Evolutionary conservation across 257 asterid species (phyloP).

Genomic region (Solanum lycopersicoides): DNA sequence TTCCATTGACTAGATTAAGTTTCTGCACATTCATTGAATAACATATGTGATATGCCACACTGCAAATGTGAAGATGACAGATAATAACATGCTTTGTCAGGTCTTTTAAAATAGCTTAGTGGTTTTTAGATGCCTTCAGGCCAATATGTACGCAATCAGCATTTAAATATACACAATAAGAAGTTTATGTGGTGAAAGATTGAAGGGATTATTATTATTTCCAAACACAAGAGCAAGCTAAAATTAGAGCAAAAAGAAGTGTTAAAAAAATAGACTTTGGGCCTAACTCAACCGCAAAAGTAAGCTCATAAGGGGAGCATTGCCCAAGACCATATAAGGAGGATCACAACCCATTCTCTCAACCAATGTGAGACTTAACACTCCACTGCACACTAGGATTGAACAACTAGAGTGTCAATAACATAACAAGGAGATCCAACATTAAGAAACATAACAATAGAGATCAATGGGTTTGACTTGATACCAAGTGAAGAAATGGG

Average conservation of each 20-base stretch:
- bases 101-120: background rate
- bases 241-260: background rate
- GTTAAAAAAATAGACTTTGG: background rate
- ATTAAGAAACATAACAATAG: background rate
- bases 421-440: background rate
- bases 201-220: background rate
- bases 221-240: background rate
- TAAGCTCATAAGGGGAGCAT: background rate
- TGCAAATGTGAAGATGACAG: background rate
- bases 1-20: constrained; percentile 81
- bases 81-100: background rate
- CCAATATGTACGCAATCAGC: background rate
- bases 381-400: background rate
- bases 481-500: background rate
- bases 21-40: constrained; percentile 46
- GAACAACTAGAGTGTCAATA: background rate
- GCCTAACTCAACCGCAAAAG: background rate
- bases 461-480: background rate
- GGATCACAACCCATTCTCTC: background rate
- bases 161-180: background rate
- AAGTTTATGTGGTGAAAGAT: background rate
- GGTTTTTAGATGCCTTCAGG: background rate
- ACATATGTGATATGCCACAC: background rate
- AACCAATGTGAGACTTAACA: background rate
- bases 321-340: background rate